Conservation (phyloP, 768 basidiomycete species). For the Naganishia antarctica region DNA sequence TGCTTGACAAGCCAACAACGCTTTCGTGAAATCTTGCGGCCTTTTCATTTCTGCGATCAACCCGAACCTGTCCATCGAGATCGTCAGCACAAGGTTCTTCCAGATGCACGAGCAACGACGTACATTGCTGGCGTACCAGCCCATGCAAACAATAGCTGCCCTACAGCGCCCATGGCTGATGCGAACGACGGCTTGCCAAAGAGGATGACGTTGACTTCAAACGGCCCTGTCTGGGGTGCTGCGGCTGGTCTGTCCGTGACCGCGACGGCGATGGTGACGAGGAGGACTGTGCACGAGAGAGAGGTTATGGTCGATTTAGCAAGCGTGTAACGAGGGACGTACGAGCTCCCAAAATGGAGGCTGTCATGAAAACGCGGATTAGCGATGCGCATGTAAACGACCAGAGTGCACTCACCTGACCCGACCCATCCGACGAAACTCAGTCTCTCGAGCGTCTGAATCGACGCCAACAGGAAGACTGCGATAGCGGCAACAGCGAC, state of each 20-base stretch:
- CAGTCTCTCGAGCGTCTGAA: constrained; percentile 32
- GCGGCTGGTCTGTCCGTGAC: constrained; percentile 33
- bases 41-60: constrained; percentile 48
- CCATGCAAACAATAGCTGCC: constrained; percentile 45
- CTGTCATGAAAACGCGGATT: background rate
- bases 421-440: constrained; percentile 18
- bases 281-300: background rate
- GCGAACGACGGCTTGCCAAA: constrained; percentile 33
- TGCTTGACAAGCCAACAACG: constrained; percentile 34
- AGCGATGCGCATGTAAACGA: background rate
- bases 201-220: constrained; percentile 29
- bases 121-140: constrained; percentile 33
- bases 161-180: constrained; percentile 46
- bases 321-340: background rate
- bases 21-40: constrained; percentile 44
- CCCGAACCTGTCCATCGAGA: constrained; percentile 23
- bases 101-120: background rate
- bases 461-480: constrained; percentile 25
- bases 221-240: constrained; percentile 28
- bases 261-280: constrained; percentile 32
- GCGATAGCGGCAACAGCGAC: constrained; percentile 37
- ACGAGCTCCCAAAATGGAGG: background rate
- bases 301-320: background rate
- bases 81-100: background rate
- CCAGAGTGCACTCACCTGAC: constrained; percentile 6